Evolutionary conservation across 78 protist species (phyloP).

Genomic region (Paulinella micropora): DNA sequence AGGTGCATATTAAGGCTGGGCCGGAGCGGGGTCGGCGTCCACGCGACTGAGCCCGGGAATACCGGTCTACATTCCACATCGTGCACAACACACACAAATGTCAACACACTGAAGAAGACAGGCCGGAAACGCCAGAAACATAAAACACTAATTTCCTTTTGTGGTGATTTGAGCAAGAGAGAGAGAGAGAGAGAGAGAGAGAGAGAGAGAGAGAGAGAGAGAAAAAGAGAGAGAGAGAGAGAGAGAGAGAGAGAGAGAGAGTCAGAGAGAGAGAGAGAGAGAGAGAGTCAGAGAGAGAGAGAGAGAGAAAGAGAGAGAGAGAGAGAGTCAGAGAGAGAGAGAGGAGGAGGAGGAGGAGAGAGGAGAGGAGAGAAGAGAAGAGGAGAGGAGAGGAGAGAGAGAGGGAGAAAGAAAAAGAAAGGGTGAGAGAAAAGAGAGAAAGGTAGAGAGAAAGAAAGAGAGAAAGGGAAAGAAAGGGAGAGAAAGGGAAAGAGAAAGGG

Average conservation of each 20-base stretch:
- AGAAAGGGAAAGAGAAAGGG: background rate
- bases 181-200: background rate
- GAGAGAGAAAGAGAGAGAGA: background rate
- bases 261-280: background rate
- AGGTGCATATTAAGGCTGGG: too few relatives aligned
- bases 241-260: background rate
- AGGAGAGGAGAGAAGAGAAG: background rate
- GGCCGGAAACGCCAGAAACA: too few relatives aligned
- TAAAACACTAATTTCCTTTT: too few relatives aligned
- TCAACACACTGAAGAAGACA: too few relatives aligned
- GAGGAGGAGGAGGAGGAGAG: background rate
- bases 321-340: background rate
- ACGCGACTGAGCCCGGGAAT: too few relatives aligned
- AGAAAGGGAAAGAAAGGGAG: background rate
- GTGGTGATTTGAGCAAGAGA: too few relatives aligned
- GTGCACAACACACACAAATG: too few relatives aligned
- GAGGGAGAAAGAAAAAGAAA: too few relatives aligned
- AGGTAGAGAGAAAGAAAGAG: too few relatives aligned
- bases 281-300: background rate
- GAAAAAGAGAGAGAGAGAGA: background rate
- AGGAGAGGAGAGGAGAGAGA: background rate
- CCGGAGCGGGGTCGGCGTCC: too few relatives aligned
- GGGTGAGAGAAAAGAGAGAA: too few relatives aligned
- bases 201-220: background rate
- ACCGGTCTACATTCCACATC: too few relatives aligned